A percentile compares a stretch with the other conserved stretches of the same genome.
phyloP scores from a whole-genome alignment of 345 rosid species.

The Eucalyptus tenuipes region DNA sequence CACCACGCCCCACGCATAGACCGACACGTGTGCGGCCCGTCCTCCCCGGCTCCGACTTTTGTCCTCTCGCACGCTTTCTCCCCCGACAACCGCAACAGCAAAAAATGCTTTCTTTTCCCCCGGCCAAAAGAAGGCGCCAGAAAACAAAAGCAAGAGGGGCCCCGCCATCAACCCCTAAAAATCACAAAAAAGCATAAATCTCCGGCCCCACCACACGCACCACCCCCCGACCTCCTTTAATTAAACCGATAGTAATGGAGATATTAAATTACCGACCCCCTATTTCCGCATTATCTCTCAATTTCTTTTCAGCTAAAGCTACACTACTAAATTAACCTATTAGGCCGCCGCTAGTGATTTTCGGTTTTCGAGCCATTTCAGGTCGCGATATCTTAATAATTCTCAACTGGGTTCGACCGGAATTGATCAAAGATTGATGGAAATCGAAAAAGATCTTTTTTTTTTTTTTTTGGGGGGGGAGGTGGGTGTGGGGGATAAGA shows the following conservation, averaged over 20 bases:
- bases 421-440: neutral
- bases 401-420: neutral
- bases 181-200: neutral
- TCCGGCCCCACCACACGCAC: neutral
- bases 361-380: neutral
- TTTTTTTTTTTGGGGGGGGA: no score
- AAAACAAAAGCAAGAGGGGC: neutral
- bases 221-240: neutral
- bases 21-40: slow-evolving; percentile 7
- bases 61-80: neutral
- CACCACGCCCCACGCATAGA: neutral
- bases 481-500: no score
- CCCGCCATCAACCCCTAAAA: neutral
- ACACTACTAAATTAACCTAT: neutral
- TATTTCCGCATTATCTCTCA: neutral
- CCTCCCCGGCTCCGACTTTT: neutral
- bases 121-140: neutral
- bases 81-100: neutral
- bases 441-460: neutral
- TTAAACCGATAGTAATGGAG: neutral
- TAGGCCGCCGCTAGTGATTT: neutral
- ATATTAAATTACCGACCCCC: neutral
- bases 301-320: neutral
- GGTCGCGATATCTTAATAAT: neutral
- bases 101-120: neutral